These are phyloP conservation scores for Rutidosis leptorrhynchoides DNA, from an alignment of 129 eudicot genomes.

Conservation along the genomic window DNA sequence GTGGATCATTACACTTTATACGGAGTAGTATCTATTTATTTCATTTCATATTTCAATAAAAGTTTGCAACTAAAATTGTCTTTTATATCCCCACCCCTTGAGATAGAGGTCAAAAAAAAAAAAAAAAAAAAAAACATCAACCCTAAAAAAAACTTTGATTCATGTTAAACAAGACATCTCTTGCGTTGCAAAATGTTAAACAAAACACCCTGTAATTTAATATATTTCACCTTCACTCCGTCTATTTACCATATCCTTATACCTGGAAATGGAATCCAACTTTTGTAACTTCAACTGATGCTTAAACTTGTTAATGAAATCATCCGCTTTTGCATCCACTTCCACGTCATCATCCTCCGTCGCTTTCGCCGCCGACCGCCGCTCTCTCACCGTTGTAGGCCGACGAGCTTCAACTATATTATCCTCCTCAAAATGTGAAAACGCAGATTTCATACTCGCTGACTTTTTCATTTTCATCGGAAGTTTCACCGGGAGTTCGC, in stretches of 20 bases:
- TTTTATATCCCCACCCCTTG: conserved; percentile 17
- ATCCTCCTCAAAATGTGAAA: conserved; percentile 59
- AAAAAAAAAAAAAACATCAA: background rate
- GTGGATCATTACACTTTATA: too few relatives aligned
- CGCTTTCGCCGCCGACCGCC: conserved; percentile 30
- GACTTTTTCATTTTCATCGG: conserved; percentile 73
- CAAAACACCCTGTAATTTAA: conserved; percentile 25
- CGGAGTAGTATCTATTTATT: too few relatives aligned
- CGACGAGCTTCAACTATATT: conserved; percentile 62
- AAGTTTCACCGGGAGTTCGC: conserved; percentile 52
- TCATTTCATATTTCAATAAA: too few relatives aligned
- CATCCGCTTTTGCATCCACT: conserved; percentile 89
- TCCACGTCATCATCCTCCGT: conserved; percentile 54
- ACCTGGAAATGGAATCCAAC: conserved; percentile 73
- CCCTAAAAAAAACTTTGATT: background rate
- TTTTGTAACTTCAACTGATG: conserved; percentile 86
- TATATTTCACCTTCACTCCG: conserved; percentile 34
- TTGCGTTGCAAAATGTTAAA: conserved; percentile 12
- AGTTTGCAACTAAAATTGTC: conserved; percentile 9
- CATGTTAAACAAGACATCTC: conserved; percentile 22
- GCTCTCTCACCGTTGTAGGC: conserved; percentile 73
- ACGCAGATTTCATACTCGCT: conserved; percentile 73
- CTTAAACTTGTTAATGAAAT: conserved; percentile 77
- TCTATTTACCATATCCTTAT: conserved; percentile 72
- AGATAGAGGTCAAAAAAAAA: conserved; percentile 18